Percentiles rank a stretch among this genome's conserved stretches.
Conservation (phyloP, 495 filamentous ascomycete species). For the Thermothielavioides terrestris region DNA sequence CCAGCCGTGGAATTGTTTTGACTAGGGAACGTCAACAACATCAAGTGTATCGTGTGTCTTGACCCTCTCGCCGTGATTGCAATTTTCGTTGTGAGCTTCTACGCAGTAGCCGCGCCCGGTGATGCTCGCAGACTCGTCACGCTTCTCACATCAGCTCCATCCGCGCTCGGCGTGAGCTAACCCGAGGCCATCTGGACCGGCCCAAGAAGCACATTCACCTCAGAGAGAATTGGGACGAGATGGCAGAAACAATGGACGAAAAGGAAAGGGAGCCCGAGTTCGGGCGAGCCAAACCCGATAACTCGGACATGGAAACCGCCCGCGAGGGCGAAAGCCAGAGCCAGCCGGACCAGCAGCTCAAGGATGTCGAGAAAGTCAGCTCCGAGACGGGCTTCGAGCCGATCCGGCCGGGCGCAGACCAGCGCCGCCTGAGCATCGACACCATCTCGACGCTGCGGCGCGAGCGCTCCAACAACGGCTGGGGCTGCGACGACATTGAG, state of each 20-base stretch:
- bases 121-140: background rate
- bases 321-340: no score
- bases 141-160: background rate
- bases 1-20: background rate
- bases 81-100: no score
- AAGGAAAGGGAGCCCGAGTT: no score
- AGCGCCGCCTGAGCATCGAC: constrained; percentile 1
- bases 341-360: background rate
- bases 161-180: background rate
- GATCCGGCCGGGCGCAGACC: constrained; percentile 3
- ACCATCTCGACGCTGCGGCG: constrained; percentile 16
- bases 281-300: no score
- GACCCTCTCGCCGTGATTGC: no score
- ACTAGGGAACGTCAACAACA: background rate
- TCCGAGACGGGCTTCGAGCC: constrained; percentile 5
- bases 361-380: no score
- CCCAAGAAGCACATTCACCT: no score
- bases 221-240: no score
- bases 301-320: no score
- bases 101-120: no score
- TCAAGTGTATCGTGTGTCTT: background rate
- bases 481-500: constrained; percentile 46
- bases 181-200: no score
- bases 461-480: constrained; percentile 53
- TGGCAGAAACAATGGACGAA: no score